Evolutionary conservation across 495 filamentous ascomycete genomes (phyloP), one percentile per base, ranked within the genome.

Genomic region (Penicillium robsamsonii): DNA sequence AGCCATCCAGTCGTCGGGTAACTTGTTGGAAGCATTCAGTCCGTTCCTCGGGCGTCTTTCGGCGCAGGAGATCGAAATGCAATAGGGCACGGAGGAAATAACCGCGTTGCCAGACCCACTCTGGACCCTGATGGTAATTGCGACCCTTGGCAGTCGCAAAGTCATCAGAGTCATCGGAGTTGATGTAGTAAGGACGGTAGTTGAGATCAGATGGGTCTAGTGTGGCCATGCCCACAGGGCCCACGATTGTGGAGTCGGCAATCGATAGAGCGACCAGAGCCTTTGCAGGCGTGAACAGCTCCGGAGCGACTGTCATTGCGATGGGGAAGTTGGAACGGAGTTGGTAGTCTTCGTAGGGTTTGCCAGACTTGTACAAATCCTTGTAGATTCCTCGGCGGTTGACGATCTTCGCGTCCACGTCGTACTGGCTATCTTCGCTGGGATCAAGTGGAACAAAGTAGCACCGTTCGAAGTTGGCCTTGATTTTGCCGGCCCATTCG

Each of bases 21-120:
- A 97, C 84, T 75, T 99, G 94, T 71, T 97, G 92, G 74, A 96
- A 94, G 1, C 85, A 87, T 74, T 97, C 95, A 7, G 87, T 87
- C 40, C 86, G 81, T 60, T 82, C 84, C 53, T 82, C 79, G 17
- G 68, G 73, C 0, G 77, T 84, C 33, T 80, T 80, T 27, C 90
- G 78, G 6, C 92, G 78, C 74, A 81, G 79, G 40, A 97, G 77
- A 70, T 96, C 93, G 65, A 97, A 97, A 68, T 89, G 87, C 49
- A 97, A 76, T 53, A 99, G 75, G 1, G 95, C 95, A 35, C 95
- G 82, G 15, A 97, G 78, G 77, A 93, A 97, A 79, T 89, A 99
- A 8, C 95, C 95, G 4, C 89, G 90, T 2, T 92, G 95, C 95
- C 95, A 99, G n/a, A 96, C 76, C 95, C 95, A 99, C 71, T 99